Evolutionary conservation across 495 filamentous ascomycete species (phyloP).

Genomic region (Lophium mytilinum): DNA sequence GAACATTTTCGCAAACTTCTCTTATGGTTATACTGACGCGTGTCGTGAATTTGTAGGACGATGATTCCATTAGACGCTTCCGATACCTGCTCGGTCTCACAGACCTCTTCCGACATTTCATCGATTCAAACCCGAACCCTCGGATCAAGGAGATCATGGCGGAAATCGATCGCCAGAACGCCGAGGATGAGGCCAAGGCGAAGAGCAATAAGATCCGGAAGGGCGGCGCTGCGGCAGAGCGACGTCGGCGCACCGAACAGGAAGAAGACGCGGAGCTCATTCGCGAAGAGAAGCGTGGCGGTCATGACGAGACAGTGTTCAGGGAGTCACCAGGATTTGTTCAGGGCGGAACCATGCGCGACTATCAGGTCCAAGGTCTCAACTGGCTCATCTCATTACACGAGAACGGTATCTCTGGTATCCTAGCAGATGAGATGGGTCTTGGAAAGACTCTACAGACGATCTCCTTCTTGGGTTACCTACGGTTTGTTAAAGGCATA

Average conservation of each 20-base stretch:
- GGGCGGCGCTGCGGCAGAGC: constrained; percentile 74
- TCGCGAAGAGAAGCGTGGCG: constrained; percentile 81
- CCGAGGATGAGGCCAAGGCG: constrained; percentile 56
- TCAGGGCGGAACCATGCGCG: constrained; percentile 79
- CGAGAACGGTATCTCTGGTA: constrained; percentile 97
- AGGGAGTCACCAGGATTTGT: constrained; percentile 86
- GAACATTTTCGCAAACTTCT: background rate
- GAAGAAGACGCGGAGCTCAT: constrained; percentile 96
- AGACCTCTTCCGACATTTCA: constrained; percentile 98
- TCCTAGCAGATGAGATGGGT: constrained; percentile 96
- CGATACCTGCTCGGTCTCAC: constrained; percentile 93
- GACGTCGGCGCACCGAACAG: constrained; percentile 84
- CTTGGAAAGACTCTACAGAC: constrained; percentile 92
- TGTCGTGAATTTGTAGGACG: constrained; percentile 51
- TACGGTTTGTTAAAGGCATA: constrained; percentile 80
- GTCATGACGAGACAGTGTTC: constrained; percentile 79
- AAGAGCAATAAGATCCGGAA: constrained; percentile 68
- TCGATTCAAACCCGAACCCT: constrained; percentile 91
- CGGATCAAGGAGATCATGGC: constrained; percentile 83
- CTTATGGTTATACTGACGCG: background rate
- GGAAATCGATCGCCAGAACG: constrained; percentile 89
- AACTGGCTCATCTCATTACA: constrained; percentile 99
- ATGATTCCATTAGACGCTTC: constrained; percentile 91
- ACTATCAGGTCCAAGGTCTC: constrained; percentile 88
- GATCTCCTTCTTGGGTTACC: constrained; percentile 83